phyloP scores from a whole-genome alignment of 345 rosid genomes.

The Lagerstroemia speciosa region DNA sequence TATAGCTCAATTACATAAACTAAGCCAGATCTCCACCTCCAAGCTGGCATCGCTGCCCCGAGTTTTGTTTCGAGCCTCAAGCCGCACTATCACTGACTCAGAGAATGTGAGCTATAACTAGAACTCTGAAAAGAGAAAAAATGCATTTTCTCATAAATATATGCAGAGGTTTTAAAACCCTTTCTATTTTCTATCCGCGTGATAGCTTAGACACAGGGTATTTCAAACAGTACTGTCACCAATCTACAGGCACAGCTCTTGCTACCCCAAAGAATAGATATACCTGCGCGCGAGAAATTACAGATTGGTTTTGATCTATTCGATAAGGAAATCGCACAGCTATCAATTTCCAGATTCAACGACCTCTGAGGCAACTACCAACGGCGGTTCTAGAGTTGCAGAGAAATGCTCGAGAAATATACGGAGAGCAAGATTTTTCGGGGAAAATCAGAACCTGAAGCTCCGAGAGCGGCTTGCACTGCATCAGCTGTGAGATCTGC shows the following conservation, averaged over 20 bases:
- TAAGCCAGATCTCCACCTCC: background rate
- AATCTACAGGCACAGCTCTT: background rate
- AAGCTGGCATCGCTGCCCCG: background rate
- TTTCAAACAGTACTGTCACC: background rate
- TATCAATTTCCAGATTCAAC: background rate
- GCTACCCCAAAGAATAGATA: background rate
- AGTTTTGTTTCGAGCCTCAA: background rate
- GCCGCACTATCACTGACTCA: too few relatives aligned
- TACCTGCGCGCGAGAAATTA: background rate
- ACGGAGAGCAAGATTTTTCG: background rate
- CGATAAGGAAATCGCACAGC: background rate
- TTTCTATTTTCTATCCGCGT: background rate
- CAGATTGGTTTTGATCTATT: background rate
- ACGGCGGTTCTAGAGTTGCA: background rate
- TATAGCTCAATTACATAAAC: background rate
- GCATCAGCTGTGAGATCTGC: slow-evolving; percentile 86
- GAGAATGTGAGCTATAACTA: too few relatives aligned
- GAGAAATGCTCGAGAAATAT: background rate
- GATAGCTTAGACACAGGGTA: background rate
- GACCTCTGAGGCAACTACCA: background rate
- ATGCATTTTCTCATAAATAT: too few relatives aligned
- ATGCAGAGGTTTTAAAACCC: background rate
- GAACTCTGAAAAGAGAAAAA: too few relatives aligned
- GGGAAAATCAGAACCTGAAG: slow-evolving; percentile 36
- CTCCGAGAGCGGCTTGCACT: slow-evolving; percentile 86